These are phyloP conservation scores for Sporothrix luriei DNA, from an alignment of 2,329 filamentous ascomycete genomes.

Conservation along the genomic window DNA sequence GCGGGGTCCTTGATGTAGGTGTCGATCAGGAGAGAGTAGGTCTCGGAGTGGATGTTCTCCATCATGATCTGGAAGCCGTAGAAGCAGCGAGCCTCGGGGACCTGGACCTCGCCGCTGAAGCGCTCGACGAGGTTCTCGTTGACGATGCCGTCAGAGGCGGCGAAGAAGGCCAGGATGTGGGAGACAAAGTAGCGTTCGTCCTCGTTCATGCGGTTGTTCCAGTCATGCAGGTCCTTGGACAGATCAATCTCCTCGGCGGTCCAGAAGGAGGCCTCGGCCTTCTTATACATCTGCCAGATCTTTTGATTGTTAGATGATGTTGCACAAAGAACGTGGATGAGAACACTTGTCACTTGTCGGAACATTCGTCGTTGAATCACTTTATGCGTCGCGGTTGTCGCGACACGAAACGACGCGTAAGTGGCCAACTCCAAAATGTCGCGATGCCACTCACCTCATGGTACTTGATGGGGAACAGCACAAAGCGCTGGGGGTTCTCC, in stretches of 20 bases:
- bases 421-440: background rate
- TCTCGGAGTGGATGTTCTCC: slow-evolving; percentile 99
- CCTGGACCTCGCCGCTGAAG: slow-evolving; percentile 95
- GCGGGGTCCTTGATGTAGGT: slow-evolving; percentile 98
- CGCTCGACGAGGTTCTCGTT: slow-evolving; percentile 99
- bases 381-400: slow-evolving; percentile 66
- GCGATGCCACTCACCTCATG: slow-evolving; percentile 78
- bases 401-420: slow-evolving; percentile 48
- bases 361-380: slow-evolving; percentile 46
- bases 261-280: slow-evolving; percentile 99
- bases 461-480: slow-evolving; percentile 98
- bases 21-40: slow-evolving; percentile 97
- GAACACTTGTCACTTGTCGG: too few species aligned
- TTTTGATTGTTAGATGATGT: slow-evolving; percentile 52
- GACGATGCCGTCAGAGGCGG: slow-evolving; percentile 97
- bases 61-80: slow-evolving; percentile 99
- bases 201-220: slow-evolving; percentile 96
- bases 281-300: slow-evolving; percentile 99
- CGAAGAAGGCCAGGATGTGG: slow-evolving; percentile 98
- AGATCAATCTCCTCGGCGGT: slow-evolving; percentile 99
- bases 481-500: slow-evolving; percentile 95
- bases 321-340: slow-evolving; percentile 15
- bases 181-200: slow-evolving; percentile 99
- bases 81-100: slow-evolving; percentile 98
- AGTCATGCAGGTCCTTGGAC: slow-evolving; percentile 98